Percentiles rank a stretch among this genome's conserved stretches.
Evolutionary conservation across 31 red algal species (phyloP).

Genomic region (Asparagopsis taxiformis): DNA sequence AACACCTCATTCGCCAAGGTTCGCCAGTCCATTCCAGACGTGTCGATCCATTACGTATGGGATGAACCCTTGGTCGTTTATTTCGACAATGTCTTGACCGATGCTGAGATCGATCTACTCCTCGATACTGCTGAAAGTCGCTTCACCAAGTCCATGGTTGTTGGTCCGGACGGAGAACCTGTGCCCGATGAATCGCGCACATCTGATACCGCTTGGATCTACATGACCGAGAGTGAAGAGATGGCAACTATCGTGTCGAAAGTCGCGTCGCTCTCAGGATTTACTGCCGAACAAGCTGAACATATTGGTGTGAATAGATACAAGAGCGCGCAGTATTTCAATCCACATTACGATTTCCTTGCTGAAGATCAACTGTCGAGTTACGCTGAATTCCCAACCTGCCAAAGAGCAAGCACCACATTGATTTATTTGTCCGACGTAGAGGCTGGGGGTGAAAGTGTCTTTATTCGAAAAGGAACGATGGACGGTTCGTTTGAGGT

Average conservation of each 20-base stretch:
- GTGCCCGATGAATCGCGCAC: neutral
- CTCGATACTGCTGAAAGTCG: constrained; percentile 8
- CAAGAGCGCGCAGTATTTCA: constrained; percentile 27
- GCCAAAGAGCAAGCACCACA: constrained; percentile 51
- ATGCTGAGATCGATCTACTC: constrained; percentile 6
- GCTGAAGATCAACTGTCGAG: constrained; percentile 1
- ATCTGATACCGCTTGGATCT: constrained; percentile 42
- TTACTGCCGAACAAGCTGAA: constrained; percentile 6
- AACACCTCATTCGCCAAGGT: constrained; percentile 14
- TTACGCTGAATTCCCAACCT: constrained; percentile 16
- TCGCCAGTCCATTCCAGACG: neutral
- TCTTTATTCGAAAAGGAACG: constrained; percentile 34
- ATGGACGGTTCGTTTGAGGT: constrained; percentile 20
- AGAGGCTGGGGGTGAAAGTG: constrained; percentile 59
- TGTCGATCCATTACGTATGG: constrained; percentile 27
- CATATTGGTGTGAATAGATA: constrained; percentile 32
- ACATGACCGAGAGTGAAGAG: constrained; percentile 1
- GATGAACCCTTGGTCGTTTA: constrained; percentile 32
- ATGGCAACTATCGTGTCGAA: constrained; percentile 12
- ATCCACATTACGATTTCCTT: constrained; percentile 46
- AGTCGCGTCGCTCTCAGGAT: constrained; percentile 1
- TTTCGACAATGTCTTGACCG: constrained; percentile 18
- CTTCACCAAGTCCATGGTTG: constrained; percentile 19
- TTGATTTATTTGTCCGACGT: constrained; percentile 73
- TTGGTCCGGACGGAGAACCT: neutral